phyloP scores from a whole-genome alignment of 2,329 filamentous ascomycete genomes.

The Ceratocystiopsis minuta region DNA sequence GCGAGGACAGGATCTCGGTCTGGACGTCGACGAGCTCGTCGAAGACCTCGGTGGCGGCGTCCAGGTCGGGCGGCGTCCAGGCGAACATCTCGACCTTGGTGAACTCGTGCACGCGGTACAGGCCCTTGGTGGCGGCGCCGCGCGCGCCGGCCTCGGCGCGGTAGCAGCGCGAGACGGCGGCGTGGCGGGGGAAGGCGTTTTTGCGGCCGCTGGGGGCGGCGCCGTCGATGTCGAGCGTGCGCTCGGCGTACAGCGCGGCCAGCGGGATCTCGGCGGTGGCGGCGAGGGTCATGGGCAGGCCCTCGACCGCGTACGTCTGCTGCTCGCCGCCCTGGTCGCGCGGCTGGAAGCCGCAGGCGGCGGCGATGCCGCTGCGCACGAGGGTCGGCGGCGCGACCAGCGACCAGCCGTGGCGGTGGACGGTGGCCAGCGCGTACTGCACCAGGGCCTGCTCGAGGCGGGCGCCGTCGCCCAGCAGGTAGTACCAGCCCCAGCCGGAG shows the following conservation, averaged over 20 bases:
- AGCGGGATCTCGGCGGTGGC: slow-evolving; percentile 92
- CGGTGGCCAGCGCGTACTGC: slow-evolving; percentile 63
- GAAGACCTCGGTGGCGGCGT: slow-evolving; percentile 42
- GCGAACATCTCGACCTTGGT: slow-evolving; percentile 97
- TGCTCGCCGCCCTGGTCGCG: slow-evolving; percentile 80
- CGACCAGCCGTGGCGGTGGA: slow-evolving; percentile 57
- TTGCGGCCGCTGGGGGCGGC: slow-evolving; percentile 76
- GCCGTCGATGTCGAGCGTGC: slow-evolving; percentile 42
- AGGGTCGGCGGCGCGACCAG: slow-evolving; percentile 72
- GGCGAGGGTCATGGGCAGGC: slow-evolving; percentile 57
- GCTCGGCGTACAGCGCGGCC: slow-evolving; percentile 71
- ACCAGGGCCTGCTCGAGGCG: slow-evolving; percentile 89
- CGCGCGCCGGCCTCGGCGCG: slow-evolving; percentile 85
- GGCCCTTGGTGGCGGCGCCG: slow-evolving; percentile 77
- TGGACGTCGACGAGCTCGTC: slow-evolving; percentile 78
- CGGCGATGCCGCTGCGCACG: slow-evolving; percentile 79
- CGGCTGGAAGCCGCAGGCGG: slow-evolving; percentile 86
- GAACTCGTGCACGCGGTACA: slow-evolving; percentile 96
- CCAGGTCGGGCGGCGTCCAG: slow-evolving; percentile 51
- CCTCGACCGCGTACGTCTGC: slow-evolving; percentile 69
- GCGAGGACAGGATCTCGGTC: slow-evolving; percentile 57
- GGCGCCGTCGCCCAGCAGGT: slow-evolving; percentile 76
- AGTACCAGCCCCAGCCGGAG: slow-evolving; percentile 96
- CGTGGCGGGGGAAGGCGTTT: slow-evolving; percentile 67
- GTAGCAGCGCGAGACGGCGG: slow-evolving; percentile 83